These are phyloP conservation scores for Kwoniella shivajii DNA, from an alignment of 1,284 basidiomycete species.

Conservation along the genomic window DNA sequence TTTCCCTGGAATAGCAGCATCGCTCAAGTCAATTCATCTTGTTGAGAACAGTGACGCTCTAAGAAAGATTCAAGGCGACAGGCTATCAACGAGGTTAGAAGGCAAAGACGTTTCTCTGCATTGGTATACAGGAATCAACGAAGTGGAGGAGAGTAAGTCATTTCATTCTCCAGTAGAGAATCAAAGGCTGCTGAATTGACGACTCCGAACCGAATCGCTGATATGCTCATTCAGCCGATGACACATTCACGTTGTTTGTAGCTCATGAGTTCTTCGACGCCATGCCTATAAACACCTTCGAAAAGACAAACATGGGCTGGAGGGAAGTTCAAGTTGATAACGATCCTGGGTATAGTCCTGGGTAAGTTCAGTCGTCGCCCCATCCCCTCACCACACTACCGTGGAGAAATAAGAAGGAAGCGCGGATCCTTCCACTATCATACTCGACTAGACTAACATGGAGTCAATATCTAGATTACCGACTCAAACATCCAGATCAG, in stretches of 20 bases:
- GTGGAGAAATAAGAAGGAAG: no score
- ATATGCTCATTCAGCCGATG: constrained; percentile 34
- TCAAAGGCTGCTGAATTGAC: no score
- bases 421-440: no score
- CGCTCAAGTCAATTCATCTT: constrained; percentile 67
- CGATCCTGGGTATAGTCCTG: constrained; percentile 32
- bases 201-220: not conserved
- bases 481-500: constrained; percentile 34
- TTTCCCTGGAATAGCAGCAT: constrained; percentile 61
- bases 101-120: constrained; percentile 55
- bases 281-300: constrained; percentile 85
- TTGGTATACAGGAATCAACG: constrained; percentile 77
- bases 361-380: constrained; percentile 16
- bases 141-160: constrained; percentile 59
- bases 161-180: not conserved
- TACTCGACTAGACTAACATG: no score
- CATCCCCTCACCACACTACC: no score
- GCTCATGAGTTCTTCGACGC: constrained; percentile 99
- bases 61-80: constrained; percentile 66
- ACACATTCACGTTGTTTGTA: constrained; percentile 78
- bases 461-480: constrained; percentile 20
- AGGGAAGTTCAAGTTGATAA: constrained; percentile 79
- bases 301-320: constrained; percentile 80
- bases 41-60: constrained; percentile 77
- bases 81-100: constrained; percentile 53